A percentile compares a stretch with the other conserved stretches of the same genome.
phyloP scores from a whole-genome alignment of 306 rosid genomes.

The Cucurbita moschata region DNA sequence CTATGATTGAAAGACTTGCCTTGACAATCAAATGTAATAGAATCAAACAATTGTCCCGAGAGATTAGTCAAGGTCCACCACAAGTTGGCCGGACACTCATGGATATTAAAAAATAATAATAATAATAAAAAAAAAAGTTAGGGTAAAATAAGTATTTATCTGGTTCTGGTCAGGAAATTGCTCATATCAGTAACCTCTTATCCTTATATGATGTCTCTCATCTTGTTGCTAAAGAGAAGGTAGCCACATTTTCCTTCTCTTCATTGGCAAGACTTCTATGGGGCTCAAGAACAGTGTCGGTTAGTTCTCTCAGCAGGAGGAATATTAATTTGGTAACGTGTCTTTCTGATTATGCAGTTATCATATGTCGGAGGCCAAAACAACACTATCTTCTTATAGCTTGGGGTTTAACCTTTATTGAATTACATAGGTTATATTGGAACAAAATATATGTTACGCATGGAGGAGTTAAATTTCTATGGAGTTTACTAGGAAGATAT shows the following conservation, averaged over 20 bases:
- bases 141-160: neutral
- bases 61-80: no score
- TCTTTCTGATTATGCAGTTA: slow-evolving; percentile 4
- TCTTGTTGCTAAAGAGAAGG: slow-evolving; percentile 25
- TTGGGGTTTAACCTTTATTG: neutral
- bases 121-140: neutral
- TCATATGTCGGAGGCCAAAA: neutral
- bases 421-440: neutral
- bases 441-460: neutral
- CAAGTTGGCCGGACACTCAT: no score
- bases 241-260: slow-evolving; percentile 59
- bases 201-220: slow-evolving; percentile 8
- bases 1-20: no score
- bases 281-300: slow-evolving; percentile 46
- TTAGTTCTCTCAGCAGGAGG: slow-evolving; percentile 19
- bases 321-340: slow-evolving; percentile 33
- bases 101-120: no score
- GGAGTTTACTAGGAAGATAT: neutral
- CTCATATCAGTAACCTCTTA: slow-evolving; percentile 1
- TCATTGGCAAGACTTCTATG: slow-evolving; percentile 73
- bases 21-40: no score
- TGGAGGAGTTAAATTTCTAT: neutral
- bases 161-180: neutral
- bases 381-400: neutral
- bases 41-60: no score